phyloP scores from a whole-genome alignment of 768 basidiomycete genomes.

The Candolleomyces efflorescens region DNA sequence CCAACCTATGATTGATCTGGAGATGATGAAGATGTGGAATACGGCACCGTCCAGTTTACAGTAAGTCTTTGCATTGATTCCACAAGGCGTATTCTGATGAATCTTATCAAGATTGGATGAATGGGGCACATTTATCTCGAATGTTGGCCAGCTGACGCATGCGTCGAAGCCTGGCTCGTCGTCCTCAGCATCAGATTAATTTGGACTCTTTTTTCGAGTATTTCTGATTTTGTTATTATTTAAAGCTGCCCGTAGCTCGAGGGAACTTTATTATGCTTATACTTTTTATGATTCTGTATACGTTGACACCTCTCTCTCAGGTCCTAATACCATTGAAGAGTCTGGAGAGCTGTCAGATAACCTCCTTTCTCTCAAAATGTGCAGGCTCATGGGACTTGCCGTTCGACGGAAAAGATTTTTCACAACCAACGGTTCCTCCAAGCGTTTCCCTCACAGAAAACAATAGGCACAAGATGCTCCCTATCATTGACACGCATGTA shows the following conservation, averaged over 20 bases:
- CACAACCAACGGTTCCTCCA: too few relatives aligned
- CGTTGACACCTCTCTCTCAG: neutral
- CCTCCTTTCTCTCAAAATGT: too few relatives aligned
- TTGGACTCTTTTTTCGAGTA: too few relatives aligned
- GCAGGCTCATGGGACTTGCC: too few relatives aligned
- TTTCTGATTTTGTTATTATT: too few relatives aligned
- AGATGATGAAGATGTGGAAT: slow-evolving; percentile 61
- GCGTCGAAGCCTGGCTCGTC: neutral
- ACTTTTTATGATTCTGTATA: too few relatives aligned
- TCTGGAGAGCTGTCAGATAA: neutral
- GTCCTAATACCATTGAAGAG: neutral
- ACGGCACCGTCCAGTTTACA: slow-evolving; percentile 55
- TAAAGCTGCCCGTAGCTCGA: too few relatives aligned
- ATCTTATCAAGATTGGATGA: slow-evolving; percentile 31
- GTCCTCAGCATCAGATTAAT: neutral
- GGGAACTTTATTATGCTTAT: too few relatives aligned
- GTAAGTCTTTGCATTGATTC: slow-evolving; percentile 31
- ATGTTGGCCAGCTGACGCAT: slow-evolving; percentile 26
- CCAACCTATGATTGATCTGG: slow-evolving; percentile 36
- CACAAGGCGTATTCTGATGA: neutral
- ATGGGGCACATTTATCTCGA: slow-evolving; percentile 40
- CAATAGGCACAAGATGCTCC: too few relatives aligned
- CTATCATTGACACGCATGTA: too few relatives aligned
- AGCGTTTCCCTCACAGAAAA: too few relatives aligned
- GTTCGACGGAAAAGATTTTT: too few relatives aligned